Evolutionary conservation across 2,329 filamentous ascomycete species (phyloP).

Genomic region (Leptographium flavum): DNA sequence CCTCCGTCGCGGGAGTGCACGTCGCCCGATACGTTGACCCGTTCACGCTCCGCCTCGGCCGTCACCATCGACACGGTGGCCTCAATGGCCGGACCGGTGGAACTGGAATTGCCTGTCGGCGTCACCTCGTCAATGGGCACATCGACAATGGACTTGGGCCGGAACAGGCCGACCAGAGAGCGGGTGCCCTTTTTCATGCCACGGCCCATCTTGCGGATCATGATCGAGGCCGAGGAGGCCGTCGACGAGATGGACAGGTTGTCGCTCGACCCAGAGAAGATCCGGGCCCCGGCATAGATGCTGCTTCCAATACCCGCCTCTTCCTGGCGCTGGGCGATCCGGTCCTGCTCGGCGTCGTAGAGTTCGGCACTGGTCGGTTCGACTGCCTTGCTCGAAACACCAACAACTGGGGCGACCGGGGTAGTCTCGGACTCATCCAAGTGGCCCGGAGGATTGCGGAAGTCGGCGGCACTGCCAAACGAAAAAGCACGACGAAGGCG

Average conservation of each 20-base stretch:
- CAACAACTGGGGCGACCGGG: no score
- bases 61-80: constrained; percentile 93
- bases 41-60: constrained; percentile 82
- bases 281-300: constrained; percentile 78
- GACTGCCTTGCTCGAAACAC: constrained; percentile 49
- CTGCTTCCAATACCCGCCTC: constrained; percentile 80
- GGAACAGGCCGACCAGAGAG: constrained; percentile 85
- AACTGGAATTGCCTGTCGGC: constrained; percentile 36
- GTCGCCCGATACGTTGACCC: constrained; percentile 61
- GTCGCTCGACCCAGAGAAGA: constrained; percentile 85
- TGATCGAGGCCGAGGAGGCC: constrained; percentile 77
- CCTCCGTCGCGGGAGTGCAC: constrained; percentile 53
- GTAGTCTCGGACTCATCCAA: constrained; percentile 1
- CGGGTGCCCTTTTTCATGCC: constrained; percentile 92
- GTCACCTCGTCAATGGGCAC: constrained; percentile 57
- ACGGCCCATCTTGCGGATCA: constrained; percentile 97
- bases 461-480: constrained; percentile 87
- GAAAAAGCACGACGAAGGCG: constrained; percentile 84
- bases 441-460: constrained; percentile 56
- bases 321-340: constrained; percentile 86
- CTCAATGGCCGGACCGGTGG: constrained; percentile 21
- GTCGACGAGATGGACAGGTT: constrained; percentile 87
- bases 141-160: constrained; percentile 82
- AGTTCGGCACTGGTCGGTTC: constrained; percentile 50
- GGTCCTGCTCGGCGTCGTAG: constrained; percentile 75